Base-by-base conservation (phyloP, 345 rosid genomes). In the Arabidopsis arenosa region DNA sequence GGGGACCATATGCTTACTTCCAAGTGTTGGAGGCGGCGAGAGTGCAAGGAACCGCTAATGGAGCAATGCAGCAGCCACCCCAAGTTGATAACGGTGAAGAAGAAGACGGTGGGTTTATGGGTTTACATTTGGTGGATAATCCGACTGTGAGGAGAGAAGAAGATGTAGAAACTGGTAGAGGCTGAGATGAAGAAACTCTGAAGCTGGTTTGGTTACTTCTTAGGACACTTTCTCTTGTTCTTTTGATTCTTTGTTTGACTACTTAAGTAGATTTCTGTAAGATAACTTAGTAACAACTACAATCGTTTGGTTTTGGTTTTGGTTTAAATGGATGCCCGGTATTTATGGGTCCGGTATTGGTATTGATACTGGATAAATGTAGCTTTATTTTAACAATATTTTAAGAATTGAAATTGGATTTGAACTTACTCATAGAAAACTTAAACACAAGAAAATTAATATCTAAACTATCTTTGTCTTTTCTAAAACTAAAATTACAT, bases 1-100 rank as follows among this genome's bases (percentile, higher is more conserved):
- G 91, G 89, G 89, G 90, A 36, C 84, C 96, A 32, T 90, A 90
- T 60, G 93, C 90, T 41, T 90, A 86, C 80, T 90, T 90, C 41
- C 81, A 74, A 23, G 80, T 75, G 33, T 61, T 90, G 81, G 88
- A 80, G 70, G 89, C 82, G 6, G 74, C 83, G 3, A 30, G 67
- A 18, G 45, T 17, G 4, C 83, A 62, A 68, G 82, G 76, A 51
- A 43, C 57, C 10, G 71, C 45, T 64, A 72, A 73, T 68, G 72
- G 30, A 28, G 37, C 9, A 6, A 51, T 28, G 56, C 75, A 43
- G 35, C 39, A 3, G 63, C 80, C 58, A 48, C 33, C 80, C 0
- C 81, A 49, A 32, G 71, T 47, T 82, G 23, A 33, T 13, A 80
- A 77, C 43, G 61, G 53, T 54, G 80, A 80, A 67, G 79, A 75